Evolutionary conservation across 345 rosid genomes (phyloP).

Genomic region (Firmiana major): DNA sequence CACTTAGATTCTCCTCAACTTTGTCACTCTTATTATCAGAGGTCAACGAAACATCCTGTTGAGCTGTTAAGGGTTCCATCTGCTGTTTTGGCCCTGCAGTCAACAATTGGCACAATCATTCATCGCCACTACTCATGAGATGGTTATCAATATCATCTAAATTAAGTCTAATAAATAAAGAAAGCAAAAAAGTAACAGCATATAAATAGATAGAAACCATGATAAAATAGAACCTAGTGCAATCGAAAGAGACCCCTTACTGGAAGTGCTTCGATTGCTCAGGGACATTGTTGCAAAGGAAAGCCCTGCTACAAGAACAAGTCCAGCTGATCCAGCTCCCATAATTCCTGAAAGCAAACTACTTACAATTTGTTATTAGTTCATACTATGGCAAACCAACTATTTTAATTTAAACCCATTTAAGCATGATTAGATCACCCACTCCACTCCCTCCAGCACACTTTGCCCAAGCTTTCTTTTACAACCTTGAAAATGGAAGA

Average conservation of each 20-base stretch:
- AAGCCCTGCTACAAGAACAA: slow-evolving; percentile 53
- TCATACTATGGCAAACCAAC: slow-evolving; percentile 28
- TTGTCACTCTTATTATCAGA: slow-evolving; percentile 39
- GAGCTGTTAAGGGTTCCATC: slow-evolving; percentile 60
- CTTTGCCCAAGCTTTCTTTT: not conserved
- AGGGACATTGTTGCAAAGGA: slow-evolving; percentile 58
- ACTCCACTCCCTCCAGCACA: not conserved
- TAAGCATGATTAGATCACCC: not conserved
- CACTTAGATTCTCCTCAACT: slow-evolving; percentile 25
- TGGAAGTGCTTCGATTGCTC: slow-evolving; percentile 44
- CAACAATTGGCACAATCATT: slow-evolving; percentile 11
- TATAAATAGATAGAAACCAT: not conserved
- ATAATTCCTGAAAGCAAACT: slow-evolving; percentile 82
- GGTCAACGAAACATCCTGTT: slow-evolving; percentile 46
- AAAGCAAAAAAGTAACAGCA: not conserved
- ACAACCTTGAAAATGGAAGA: not conserved
- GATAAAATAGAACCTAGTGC: not conserved
- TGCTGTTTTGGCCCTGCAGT: slow-evolving; percentile 55
- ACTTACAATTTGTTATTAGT: slow-evolving; percentile 61
- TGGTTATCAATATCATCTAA: not conserved
- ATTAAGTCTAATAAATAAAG: not conserved
- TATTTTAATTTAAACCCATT: not conserved
- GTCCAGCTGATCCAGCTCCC: slow-evolving; percentile 71
- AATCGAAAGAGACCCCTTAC: slow-evolving; percentile 44
- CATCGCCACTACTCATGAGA: not conserved